phyloP scores from a whole-genome alignment of 495 filamentous ascomycete species.

The Cercophora scortea region DNA sequence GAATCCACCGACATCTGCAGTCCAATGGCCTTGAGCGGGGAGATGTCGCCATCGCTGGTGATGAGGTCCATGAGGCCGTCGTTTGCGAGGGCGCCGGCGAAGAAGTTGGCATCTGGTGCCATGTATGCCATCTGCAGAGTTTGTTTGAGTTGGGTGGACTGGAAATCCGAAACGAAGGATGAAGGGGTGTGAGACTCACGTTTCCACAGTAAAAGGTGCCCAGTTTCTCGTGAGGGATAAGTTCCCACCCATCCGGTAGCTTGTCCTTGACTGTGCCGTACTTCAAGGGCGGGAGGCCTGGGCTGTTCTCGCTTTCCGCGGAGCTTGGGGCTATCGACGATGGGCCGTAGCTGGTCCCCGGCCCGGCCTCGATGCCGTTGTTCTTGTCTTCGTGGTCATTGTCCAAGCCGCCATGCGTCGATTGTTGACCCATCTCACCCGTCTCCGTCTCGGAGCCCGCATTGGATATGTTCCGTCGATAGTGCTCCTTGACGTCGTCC shows the following conservation, averaged over 20 bases:
- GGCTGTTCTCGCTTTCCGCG: conserved; percentile 1
- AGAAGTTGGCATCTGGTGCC: conserved; percentile 81
- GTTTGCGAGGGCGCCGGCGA: conserved; percentile 72
- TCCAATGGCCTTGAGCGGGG: conserved; percentile 51
- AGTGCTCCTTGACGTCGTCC: conserved; percentile 63
- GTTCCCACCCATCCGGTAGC: conserved; percentile 66
- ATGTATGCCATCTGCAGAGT: conserved; percentile 69
- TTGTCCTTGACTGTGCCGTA: conserved; percentile 74
- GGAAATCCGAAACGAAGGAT: background rate
- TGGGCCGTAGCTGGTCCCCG: background rate
- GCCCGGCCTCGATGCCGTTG: background rate
- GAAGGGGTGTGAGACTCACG: conserved; percentile 23
- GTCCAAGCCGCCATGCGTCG: background rate
- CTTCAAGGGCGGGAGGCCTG: conserved; percentile 60
- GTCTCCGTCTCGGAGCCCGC: background rate
- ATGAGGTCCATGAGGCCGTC: conserved; percentile 85
- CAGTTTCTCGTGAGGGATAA: conserved; percentile 62
- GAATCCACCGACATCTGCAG: conserved; percentile 63
- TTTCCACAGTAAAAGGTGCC: conserved; percentile 95
- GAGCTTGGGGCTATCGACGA: conserved; percentile 2
- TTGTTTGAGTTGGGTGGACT: conserved; percentile 1
- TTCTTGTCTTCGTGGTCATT: conserved; percentile 10
- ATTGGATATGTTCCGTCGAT: conserved; percentile 25
- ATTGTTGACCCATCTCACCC: no score
- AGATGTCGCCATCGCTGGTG: conserved; percentile 68